A percentile compares a stretch with the other conserved stretches of the same genome.
phyloP scores from a whole-genome alignment of 495 filamentous ascomycete species.

The Tuber magnatum region DNA sequence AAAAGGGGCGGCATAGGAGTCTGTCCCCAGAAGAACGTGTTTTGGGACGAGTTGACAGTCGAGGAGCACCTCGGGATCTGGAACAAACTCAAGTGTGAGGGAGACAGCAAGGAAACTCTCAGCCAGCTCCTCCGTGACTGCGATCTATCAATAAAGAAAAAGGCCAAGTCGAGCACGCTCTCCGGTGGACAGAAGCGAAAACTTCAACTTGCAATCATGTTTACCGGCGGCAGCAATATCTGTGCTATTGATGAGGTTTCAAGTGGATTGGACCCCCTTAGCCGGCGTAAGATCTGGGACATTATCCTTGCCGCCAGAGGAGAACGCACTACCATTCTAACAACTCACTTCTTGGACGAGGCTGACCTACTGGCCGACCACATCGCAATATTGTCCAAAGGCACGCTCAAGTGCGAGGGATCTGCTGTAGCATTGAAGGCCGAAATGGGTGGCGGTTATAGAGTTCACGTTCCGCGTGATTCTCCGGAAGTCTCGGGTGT shows the following conservation, averaged over 20 bases:
- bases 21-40: constrained; percentile 81
- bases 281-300: constrained; percentile 78
- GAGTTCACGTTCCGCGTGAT: constrained; percentile 59
- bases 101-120: constrained; percentile 52
- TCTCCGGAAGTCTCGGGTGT: constrained; percentile 53
- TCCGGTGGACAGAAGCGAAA: constrained; percentile 87
- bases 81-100: constrained; percentile 61
- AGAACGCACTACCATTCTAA: constrained; percentile 68
- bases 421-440: constrained; percentile 72
- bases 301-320: constrained; percentile 76
- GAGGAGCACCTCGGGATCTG: constrained; percentile 73
- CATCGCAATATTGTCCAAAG: constrained; percentile 70
- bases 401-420: constrained; percentile 60
- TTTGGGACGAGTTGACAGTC: constrained; percentile 78
- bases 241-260: constrained; percentile 88
- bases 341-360: constrained; percentile 78
- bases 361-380: constrained; percentile 69
- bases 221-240: constrained; percentile 73
- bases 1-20: constrained; percentile 68
- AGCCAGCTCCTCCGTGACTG: constrained; percentile 56
- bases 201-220: constrained; percentile 88
- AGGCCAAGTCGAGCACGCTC: constrained; percentile 59
- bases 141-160: constrained; percentile 63
- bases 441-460: constrained; percentile 64
- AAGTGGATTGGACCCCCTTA: constrained; percentile 73